These are phyloP conservation scores for Candida wancherniae DNA, from an alignment of 805 yeast genomes.

Conservation along the genomic window DNA sequence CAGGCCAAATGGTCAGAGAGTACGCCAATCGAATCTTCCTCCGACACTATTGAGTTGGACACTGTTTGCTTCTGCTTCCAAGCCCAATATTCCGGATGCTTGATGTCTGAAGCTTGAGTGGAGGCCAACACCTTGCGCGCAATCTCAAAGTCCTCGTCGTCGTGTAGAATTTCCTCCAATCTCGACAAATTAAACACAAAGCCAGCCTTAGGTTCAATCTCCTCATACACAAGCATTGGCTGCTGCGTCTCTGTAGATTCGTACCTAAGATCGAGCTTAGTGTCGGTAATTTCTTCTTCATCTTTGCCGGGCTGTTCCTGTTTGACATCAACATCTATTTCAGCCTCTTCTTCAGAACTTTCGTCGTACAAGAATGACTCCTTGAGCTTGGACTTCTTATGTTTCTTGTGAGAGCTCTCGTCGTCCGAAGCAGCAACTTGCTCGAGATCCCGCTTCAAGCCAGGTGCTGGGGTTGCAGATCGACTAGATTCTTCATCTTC, in stretches of 20 bases:
- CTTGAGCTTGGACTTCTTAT: slow-evolving; percentile 21
- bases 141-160: slow-evolving; percentile 65
- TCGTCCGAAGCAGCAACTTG: slow-evolving; percentile 20
- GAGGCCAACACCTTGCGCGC: slow-evolving; percentile 42
- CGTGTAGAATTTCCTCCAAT: slow-evolving; percentile 55
- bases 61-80: slow-evolving; percentile 48
- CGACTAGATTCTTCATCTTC: slow-evolving; percentile 35
- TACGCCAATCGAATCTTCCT: slow-evolving; percentile 25
- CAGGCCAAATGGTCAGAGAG: slow-evolving; percentile 35
- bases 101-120: slow-evolving; percentile 19
- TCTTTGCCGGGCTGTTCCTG: slow-evolving; percentile 19
- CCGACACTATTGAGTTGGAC: slow-evolving; percentile 19
- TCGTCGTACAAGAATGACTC: slow-evolving; percentile 28
- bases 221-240: slow-evolving; percentile 55
- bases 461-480: slow-evolving; percentile 30
- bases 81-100: slow-evolving; percentile 55
- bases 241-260: slow-evolving; percentile 43
- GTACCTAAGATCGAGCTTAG: slow-evolving; percentile 30
- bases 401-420: slow-evolving; percentile 19
- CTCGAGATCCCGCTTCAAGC: slow-evolving; percentile 28
- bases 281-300: slow-evolving; percentile 11
- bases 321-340: slow-evolving; percentile 17
- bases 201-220: slow-evolving; percentile 28
- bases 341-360: slow-evolving; percentile 30
- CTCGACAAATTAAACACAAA: slow-evolving; percentile 39